These are phyloP conservation scores for Parasitella parasitica DNA, from an alignment of 371 early-diverging fungal species.

Conservation along the genomic window DNA sequence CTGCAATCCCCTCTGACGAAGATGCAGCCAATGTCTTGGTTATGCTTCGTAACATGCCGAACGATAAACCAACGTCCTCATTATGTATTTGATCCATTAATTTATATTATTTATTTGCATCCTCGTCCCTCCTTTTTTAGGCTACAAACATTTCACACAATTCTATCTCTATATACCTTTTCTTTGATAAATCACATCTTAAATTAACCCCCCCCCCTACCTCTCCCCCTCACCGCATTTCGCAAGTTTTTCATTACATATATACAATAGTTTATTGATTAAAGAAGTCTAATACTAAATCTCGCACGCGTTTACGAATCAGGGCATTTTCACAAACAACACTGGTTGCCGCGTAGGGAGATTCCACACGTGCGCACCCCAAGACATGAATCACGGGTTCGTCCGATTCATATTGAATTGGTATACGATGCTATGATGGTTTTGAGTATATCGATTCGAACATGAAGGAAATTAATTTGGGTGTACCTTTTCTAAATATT, in stretches of 20 bases:
- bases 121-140: neutral
- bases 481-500: slow-evolving; percentile 15
- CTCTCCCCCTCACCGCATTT: no score
- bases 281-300: slow-evolving; percentile 40
- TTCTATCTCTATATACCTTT: neutral
- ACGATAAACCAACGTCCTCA: neutral
- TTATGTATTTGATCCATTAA: neutral
- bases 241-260: neutral
- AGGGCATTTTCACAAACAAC: slow-evolving; percentile 51
- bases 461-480: neutral
- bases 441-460: neutral
- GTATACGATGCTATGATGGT: slow-evolving; percentile 45
- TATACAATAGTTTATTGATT: neutral
- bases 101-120: neutral
- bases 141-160: neutral
- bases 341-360: slow-evolving; percentile 54
- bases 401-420: slow-evolving; percentile 33
- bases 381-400: slow-evolving; percentile 55
- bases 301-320: slow-evolving; percentile 55
- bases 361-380: slow-evolving; percentile 54
- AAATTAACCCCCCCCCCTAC: neutral
- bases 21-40: slow-evolving; percentile 43
- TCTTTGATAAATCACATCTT: neutral
- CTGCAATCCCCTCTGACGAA: slow-evolving; percentile 17
- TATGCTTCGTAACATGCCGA: slow-evolving; percentile 33